Evolutionary conservation across 257 asterid species (phyloP), one percentile per base, ranked within the genome.

Genomic region (Scutellaria baicalensis): DNA sequence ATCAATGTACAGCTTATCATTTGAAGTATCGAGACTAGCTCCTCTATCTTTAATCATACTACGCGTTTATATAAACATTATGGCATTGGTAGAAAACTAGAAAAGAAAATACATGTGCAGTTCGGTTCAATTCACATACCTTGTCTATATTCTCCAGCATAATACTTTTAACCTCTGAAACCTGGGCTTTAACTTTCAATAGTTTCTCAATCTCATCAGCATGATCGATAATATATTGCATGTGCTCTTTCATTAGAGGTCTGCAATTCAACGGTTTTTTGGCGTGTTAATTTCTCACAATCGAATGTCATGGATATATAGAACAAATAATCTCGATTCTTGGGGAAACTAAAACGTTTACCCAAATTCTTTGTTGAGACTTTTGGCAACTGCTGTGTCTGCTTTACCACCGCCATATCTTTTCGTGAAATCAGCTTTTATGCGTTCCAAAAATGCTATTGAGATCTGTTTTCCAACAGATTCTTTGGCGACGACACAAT

Each of bases 351-450:
- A 21, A 21, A 49, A 43, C 2, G 8, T 12, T 13, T 88, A 91
- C 99, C 97, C 97, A 1, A 91, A 94, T 52, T 89, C 97, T 81
- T 89, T 89, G 80, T 91, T 91, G 62, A 94, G 96, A 74, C 97
- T 85, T 79, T 87, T 86, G 47, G 96, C 95, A 80, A 70, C 87
- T 23, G 96, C 95, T 4, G 99, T 94, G 64, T 79, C 92, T 20
- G 99, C 99, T 85, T 85, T 89, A 51, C 97, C 99, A 64, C 96
- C 96, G 7, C 99, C 96, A 57, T 87, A 94, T 83, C 96, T 81
- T 79, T 87, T 88, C 86, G 59, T 94, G 81, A 94, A 94, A 78
- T 94, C 97, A 1, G 88, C 92, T 82, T 80, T 91, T 55, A 91
- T 52, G 6, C 97, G 95, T 80, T 94, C 99, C 78, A 94, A 65